These are phyloP conservation scores for Camelina sativa DNA, from an alignment of 345 rosid genomes.

Conservation along the genomic window DNA sequence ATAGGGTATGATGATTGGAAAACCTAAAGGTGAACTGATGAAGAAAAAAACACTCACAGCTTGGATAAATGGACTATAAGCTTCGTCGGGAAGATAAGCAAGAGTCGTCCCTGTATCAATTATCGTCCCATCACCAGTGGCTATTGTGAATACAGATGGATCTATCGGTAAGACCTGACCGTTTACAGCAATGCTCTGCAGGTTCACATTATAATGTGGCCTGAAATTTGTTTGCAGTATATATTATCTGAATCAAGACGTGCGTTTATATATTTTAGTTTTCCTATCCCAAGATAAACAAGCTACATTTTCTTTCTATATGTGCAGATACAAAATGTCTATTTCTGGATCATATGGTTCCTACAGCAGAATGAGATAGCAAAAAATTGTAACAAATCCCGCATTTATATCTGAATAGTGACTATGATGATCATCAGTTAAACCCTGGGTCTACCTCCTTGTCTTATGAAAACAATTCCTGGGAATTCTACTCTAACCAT, in stretches of 20 bases:
- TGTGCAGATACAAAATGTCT: constrained; percentile 5
- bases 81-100: constrained; percentile 87
- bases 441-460: too few relatives aligned
- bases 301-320: constrained; percentile 17
- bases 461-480: too few relatives aligned
- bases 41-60: constrained; percentile 64
- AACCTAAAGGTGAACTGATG: background rate
- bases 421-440: too few relatives aligned
- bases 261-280: constrained; percentile 29
- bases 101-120: constrained; percentile 96
- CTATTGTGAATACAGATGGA: constrained; percentile 75
- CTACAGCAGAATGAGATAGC: too few relatives aligned
- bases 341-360: background rate
- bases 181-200: constrained; percentile 82
- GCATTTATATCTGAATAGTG: too few relatives aligned
- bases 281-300: constrained; percentile 28
- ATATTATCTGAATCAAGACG: constrained; percentile 45
- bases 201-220: constrained; percentile 95
- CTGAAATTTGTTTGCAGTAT: constrained; percentile 57
- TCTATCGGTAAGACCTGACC: constrained; percentile 69
- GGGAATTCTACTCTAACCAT: too few relatives aligned
- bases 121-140: constrained; percentile 85
- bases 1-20: constrained; percentile 9
- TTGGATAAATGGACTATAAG: constrained; percentile 64
- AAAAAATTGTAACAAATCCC: too few relatives aligned